A percentile compares a stretch with the other conserved stretches of the same genome.
These are phyloP conservation scores for Plantago major DNA, from an alignment of 257 asterid species.

Conservation along the genomic window DNA sequence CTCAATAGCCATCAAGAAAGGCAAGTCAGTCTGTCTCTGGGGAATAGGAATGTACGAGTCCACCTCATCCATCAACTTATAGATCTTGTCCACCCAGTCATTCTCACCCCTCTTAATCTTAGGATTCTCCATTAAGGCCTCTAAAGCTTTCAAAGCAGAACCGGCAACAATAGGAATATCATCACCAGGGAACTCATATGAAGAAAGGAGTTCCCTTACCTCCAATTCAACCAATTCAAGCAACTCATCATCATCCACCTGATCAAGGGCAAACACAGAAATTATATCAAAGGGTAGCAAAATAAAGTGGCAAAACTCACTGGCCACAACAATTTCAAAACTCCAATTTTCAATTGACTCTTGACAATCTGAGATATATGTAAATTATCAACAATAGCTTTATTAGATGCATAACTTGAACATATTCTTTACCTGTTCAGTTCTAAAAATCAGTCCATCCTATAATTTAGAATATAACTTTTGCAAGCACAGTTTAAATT, in stretches of 20 bases:
- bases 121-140: conserved; percentile 71
- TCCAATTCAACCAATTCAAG: conserved; percentile 85
- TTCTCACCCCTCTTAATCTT: conserved; percentile 67
- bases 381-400: no score
- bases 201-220: conserved; percentile 74
- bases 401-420: no score
- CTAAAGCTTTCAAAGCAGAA: conserved; percentile 73
- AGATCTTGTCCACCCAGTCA: conserved; percentile 83
- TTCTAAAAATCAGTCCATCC: no score
- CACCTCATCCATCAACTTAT: conserved; percentile 64
- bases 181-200: conserved; percentile 85
- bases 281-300: no score
- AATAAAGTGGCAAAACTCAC: no score
- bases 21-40: conserved; percentile 69
- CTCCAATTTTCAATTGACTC: no score
- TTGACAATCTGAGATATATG: no score
- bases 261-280: conserved; percentile 11
- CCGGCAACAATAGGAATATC: conserved; percentile 80
- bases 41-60: conserved; percentile 83
- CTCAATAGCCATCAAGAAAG: conserved; percentile 80
- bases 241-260: conserved; percentile 85
- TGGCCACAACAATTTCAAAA: no score
- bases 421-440: no score
- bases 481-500: no score
- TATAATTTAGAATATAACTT: no score